Evolutionary conservation across 441 rosid genomes (phyloP), one percentile per base, ranked within the genome.

Genomic region (Rhodomyrtus psidioides): DNA sequence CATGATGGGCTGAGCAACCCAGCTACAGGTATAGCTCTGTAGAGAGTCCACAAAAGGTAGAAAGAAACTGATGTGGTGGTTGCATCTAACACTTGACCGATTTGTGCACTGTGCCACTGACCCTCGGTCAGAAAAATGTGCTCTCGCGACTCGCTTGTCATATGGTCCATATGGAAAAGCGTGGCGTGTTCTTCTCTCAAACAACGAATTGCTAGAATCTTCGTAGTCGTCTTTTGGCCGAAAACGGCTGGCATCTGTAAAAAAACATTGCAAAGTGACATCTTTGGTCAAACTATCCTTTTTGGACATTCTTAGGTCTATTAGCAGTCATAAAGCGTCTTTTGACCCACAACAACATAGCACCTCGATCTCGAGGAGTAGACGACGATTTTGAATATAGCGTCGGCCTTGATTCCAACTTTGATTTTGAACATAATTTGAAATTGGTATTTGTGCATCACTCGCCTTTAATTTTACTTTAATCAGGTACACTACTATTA

Each of bases 401-500:
- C n/a, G n/a, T n/a, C n/a, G n/a, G n/a, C n/a, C 79, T 70, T 8
- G 49, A 70, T 39, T 49, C 79, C 79, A n/a, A 23, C 26, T 70
- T 21, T 39, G 49, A 70, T 70, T 70, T 12, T 1, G 26, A 21
- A 70, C 79, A 1, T 1, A 7, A 10, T 23, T 21, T 34, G 2
- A 0, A 70, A 39, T 70, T 70, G 49, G 49, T 23, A 39, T 70
- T 26, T 26, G 7, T 7, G 46, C n/a, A 39, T 70, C 1, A 4
- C 49, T 21, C 9, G 2, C 39, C 46, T 10, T 21, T 70, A 39
- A 10, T 21, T 39, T 70, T 70, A 21, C 51, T 39, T 39, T 6
- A 70, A 39, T 21, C 0, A 7, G 49, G n/a, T 21, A 1, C 9
- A 0, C 9, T 1, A 26, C 39, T 3, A 39, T 39, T 39, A 0